Evolutionary conservation across 805 yeast species (phyloP).

Genomic region (Candida parachauliodes): DNA sequence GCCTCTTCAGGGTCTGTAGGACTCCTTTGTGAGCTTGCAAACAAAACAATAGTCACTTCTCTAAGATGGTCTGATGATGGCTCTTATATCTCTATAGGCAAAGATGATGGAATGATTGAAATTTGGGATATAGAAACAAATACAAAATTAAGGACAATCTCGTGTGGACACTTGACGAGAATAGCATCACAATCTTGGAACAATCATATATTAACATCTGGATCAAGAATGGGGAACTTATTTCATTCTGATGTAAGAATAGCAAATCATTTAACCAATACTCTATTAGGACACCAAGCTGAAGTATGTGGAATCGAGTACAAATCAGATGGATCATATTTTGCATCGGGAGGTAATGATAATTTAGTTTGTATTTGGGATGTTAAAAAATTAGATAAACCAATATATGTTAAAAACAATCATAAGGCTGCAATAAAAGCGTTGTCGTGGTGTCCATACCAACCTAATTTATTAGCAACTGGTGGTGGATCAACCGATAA

Average conservation of each 20-base stretch:
- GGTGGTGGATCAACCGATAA: conserved; percentile 96
- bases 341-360: conserved; percentile 94
- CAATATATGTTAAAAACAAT: conserved; percentile 69
- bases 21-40: conserved; percentile 51
- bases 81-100: conserved; percentile 77
- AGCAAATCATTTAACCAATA: conserved; percentile 67
- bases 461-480: conserved; percentile 77
- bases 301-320: conserved; percentile 93
- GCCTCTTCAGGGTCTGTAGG: conserved; percentile 79
- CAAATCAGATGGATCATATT: conserved; percentile 76
- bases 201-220: conserved; percentile 76
- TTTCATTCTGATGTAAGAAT: conserved; percentile 88
- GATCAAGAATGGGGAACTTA: conserved; percentile 80
- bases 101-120: conserved; percentile 78
- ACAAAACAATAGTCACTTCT: conserved; percentile 57
- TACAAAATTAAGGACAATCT: conserved; percentile 74
- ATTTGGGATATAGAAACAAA: conserved; percentile 89
- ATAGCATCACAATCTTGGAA: conserved; percentile 85
- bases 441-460: conserved; percentile 90
- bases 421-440: conserved; percentile 97
- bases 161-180: conserved; percentile 59
- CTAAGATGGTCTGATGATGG: conserved; percentile 92
- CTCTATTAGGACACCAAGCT: conserved; percentile 60
- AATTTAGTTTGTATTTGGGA: conserved; percentile 94
- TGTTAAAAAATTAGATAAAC: conserved; percentile 53